Percentiles rank a stretch among this genome's conserved stretches.
phyloP scores from a whole-genome alignment of 2,329 filamentous ascomycete species.

The Davidsoniella neocaledoniae region DNA sequence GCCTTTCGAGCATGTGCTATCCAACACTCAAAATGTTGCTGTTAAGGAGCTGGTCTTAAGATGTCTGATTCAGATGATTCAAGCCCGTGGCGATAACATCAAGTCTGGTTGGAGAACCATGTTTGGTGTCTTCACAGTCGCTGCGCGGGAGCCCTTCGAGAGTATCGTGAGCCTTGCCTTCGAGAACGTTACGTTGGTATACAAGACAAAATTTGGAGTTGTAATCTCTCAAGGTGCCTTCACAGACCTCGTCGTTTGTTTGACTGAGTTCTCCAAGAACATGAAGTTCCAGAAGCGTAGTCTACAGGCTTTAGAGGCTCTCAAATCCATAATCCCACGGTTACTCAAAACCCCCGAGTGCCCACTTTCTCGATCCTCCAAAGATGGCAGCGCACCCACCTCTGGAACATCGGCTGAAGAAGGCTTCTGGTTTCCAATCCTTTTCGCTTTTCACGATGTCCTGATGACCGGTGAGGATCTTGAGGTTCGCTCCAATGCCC shows the following conservation, averaged over 20 bases:
- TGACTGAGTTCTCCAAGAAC: constrained; percentile 98
- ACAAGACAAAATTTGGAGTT: constrained; percentile 86
- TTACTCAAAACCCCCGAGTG: constrained; percentile 96
- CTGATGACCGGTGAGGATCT: constrained; percentile 98
- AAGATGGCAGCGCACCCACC: constrained; percentile 23
- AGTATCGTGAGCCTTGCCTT: constrained; percentile 88
- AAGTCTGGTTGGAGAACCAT: constrained; percentile 97
- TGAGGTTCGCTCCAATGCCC: constrained; percentile 76
- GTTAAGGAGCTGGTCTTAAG: constrained; percentile 96
- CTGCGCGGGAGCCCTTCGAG: constrained; percentile 83
- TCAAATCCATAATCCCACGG: constrained; percentile 83
- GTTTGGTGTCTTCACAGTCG: constrained; percentile 97
- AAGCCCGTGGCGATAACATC: constrained; percentile 90
- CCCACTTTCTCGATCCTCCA: constrained; percentile 54
- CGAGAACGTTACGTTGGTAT: constrained; percentile 90
- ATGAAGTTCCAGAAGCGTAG: constrained; percentile 98
- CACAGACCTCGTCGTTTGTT: constrained; percentile 84
- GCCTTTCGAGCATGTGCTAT: constrained; percentile 93
- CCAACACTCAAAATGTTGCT: constrained; percentile 74
- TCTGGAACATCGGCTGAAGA: constrained; percentile 82
- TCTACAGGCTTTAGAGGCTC: constrained; percentile 79
- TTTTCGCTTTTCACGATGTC: constrained; percentile 97
- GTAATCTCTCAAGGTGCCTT: constrained; percentile 95
- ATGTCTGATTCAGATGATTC: constrained; percentile 98
- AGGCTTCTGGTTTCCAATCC: constrained; percentile 94